Base-by-base conservation (phyloP, 148 eudicot species). In the Rhododendron ferrugineum region DNA sequence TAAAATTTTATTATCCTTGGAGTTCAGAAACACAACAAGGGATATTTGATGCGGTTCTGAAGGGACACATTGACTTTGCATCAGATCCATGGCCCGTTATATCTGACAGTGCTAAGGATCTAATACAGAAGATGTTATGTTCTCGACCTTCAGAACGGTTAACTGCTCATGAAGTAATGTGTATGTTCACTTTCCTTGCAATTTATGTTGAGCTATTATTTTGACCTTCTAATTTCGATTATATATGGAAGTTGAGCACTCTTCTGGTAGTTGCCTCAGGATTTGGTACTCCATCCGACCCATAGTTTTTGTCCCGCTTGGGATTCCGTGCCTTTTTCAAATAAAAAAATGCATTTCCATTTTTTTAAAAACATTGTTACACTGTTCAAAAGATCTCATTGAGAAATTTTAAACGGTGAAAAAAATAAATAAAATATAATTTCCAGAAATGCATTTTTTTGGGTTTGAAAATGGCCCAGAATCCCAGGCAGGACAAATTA, bases 51-150 rank as follows among this genome's bases (percentile, higher is more conserved):
- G 98, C 98, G 9, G 98, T 95, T 80, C 82, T 97, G 80, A 97
- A 95, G 81, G 99, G 94, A 64, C 88, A 94, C 79, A 95, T 97
- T 87, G 98, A 97, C 86, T 97, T 97, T 77, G 99, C 95, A 20
- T 97, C 96, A 7, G 99, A 97, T 77, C 99, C 99, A 32, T 97
- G 99, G 99, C 98, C 99, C 74, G 47, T 92, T 23, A 91, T 97
- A 84, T 97, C 99, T 28, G 98, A 90, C 54, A 95, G 98, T 88
- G 99, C 94, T 50, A 97, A 97, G 93, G 98, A 97, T 93, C 90
- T 97, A 47, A 95, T 97, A 36, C 88, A 94, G 87, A 93, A 91
- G 90, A 97, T 97, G 99, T 90, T 97, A 36, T 91, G 94, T 87
- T 88, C 92, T 74, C 83, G 86, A 49, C 95, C 99, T 75, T 85